A percentile compares a stretch with the other conserved stretches of the same genome.
Evolutionary conservation across 768 basidiomycete genomes (phyloP).

Genomic region (Russula emetica): DNA sequence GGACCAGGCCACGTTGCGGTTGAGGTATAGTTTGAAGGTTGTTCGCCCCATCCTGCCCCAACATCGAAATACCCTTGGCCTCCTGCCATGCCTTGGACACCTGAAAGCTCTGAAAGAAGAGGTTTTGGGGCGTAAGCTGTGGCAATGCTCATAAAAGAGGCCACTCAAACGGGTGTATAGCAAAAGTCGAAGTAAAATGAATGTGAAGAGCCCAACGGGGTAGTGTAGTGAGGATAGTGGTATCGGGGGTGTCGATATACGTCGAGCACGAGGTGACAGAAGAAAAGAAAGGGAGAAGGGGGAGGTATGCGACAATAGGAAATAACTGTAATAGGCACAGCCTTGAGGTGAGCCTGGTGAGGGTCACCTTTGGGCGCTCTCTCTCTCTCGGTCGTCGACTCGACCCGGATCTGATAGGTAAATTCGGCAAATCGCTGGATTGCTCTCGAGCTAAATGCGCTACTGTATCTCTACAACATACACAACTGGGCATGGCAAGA

Average conservation of each 20-base stretch:
- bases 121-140: constrained; percentile 5
- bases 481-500: not conserved
- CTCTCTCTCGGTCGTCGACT: not conserved
- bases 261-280: constrained; percentile 17
- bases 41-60: constrained; percentile 15
- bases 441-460: not conserved
- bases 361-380: not conserved
- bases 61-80: not conserved
- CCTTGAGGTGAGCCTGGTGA: constrained; percentile 2
- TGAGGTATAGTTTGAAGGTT: not conserved
- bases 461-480: constrained; percentile 2
- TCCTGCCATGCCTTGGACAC: constrained; percentile 16
- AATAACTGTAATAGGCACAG: constrained; percentile 14
- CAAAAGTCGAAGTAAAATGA: not conserved
- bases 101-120: constrained; percentile 14
- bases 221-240: not conserved
- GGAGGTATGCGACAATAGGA: not conserved
- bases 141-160: constrained; percentile 8
- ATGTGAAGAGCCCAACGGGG: constrained; percentile 5
- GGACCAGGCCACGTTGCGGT: constrained; percentile 1
- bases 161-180: constrained; percentile 4
- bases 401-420: not conserved
- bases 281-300: not conserved
- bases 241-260: not conserved
- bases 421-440: constrained; percentile 10